Evolutionary conservation across 768 basidiomycete genomes (phyloP).

Genomic region (Tylopilus vinaceipallidus): DNA sequence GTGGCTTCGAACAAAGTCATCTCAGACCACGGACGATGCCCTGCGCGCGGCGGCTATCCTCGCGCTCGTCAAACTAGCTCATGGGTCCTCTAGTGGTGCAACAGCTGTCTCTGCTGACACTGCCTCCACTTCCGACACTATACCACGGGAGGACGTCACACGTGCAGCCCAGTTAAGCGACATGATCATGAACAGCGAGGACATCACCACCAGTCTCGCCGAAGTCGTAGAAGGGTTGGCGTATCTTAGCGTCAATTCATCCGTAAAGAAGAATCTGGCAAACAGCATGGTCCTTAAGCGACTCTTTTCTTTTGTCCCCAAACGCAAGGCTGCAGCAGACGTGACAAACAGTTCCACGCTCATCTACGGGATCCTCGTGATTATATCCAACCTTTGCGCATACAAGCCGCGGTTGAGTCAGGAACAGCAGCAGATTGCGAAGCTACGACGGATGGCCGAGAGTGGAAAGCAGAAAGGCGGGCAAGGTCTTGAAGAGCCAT

Average conservation of each 20-base stretch:
- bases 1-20: conserved; percentile 68
- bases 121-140: conserved; percentile 4
- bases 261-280: conserved; percentile 62
- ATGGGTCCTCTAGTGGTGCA: conserved; percentile 50
- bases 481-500: conserved; percentile 27
- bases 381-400: conserved; percentile 71
- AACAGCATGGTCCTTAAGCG: conserved; percentile 54
- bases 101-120: conserved; percentile 14
- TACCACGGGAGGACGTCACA: conserved; percentile 37
- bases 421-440: conserved; percentile 82
- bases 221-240: conserved; percentile 84
- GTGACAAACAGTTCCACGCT: conserved; percentile 46
- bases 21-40: conserved; percentile 41
- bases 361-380: conserved; percentile 74
- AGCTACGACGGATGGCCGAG: conserved; percentile 72
- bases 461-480: conserved; percentile 34
- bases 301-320: conserved; percentile 58
- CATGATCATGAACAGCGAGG: conserved; percentile 42
- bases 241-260: conserved; percentile 68
- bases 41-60: conserved; percentile 66
- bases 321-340: conserved; percentile 37
- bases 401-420: conserved; percentile 71
- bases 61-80: conserved; percentile 75
- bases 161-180: conserved; percentile 57
- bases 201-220: conserved; percentile 41